These are phyloP conservation scores for Russula griseocarnosa DNA, from an alignment of 768 basidiomycete species.

Conservation along the genomic window DNA sequence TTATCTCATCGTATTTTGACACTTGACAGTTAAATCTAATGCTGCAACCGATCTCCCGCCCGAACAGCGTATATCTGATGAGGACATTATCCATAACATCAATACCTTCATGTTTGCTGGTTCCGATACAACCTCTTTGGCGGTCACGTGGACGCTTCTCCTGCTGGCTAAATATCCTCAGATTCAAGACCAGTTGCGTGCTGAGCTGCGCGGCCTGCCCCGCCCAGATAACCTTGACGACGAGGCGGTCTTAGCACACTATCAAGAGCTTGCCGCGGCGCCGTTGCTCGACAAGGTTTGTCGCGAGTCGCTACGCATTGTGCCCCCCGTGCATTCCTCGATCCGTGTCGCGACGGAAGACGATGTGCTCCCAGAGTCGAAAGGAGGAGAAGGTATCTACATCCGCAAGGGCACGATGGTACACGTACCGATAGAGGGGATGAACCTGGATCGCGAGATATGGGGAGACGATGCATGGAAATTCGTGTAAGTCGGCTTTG, in stretches of 20 bases:
- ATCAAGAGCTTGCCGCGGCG: constrained; percentile 54
- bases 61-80: constrained; percentile 77
- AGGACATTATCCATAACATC: constrained; percentile 80
- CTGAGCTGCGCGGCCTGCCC: constrained; percentile 53
- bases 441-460: constrained; percentile 70
- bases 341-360: constrained; percentile 73
- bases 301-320: constrained; percentile 70
- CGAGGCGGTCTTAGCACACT: constrained; percentile 49
- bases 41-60: constrained; percentile 61
- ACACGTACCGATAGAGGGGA: constrained; percentile 74
- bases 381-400: constrained; percentile 46
- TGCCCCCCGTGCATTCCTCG: constrained; percentile 78
- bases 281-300: constrained; percentile 74
- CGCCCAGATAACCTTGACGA: constrained; percentile 43
- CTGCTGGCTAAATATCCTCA: constrained; percentile 64
- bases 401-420: constrained; percentile 69
- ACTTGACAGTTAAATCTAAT: constrained; percentile 72
- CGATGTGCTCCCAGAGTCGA: constrained; percentile 68
- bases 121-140: constrained; percentile 80
- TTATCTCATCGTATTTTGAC: background rate
- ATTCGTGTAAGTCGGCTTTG: constrained; percentile 53
- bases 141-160: constrained; percentile 80
- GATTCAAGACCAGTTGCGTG: constrained; percentile 65
- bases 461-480: constrained; percentile 83
- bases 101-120: constrained; percentile 91